Conservation (phyloP, 805 yeast genomes). For the Diddensiella caesifluorescens region DNA sequence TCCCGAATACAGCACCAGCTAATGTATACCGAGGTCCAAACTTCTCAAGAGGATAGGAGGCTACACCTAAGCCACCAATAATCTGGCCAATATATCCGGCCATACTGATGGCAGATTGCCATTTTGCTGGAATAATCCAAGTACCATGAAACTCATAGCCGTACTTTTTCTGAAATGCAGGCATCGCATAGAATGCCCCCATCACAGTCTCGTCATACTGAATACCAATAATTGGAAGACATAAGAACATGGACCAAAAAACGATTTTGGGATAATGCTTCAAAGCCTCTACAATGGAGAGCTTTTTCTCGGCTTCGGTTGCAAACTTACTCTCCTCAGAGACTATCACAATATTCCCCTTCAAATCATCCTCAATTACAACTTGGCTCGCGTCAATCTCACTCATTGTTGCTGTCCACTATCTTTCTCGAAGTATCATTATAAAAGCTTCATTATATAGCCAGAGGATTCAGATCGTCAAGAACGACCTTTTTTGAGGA, state of each 20-base stretch:
- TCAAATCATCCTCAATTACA: neutral
- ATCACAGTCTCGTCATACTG: slow-evolving; percentile 42
- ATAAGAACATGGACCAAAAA: slow-evolving; percentile 43
- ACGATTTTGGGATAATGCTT: slow-evolving; percentile 43
- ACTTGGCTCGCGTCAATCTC: neutral
- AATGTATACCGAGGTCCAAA: slow-evolving; percentile 11
- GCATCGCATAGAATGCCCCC: slow-evolving; percentile 41
- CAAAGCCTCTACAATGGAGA: slow-evolving; percentile 31
- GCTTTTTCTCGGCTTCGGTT: slow-evolving; percentile 1
- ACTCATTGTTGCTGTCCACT: neutral
- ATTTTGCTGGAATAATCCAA: slow-evolving; percentile 33
- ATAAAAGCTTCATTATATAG: neutral
- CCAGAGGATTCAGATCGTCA: neutral
- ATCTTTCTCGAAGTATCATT: neutral
- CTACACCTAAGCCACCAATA: slow-evolving; percentile 29
- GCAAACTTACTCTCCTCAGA: slow-evolving; percentile 3
- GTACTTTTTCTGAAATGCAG: slow-evolving; percentile 39
- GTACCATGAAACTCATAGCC: slow-evolving; percentile 29
- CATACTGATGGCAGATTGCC: slow-evolving; percentile 42
- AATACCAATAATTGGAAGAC: slow-evolving; percentile 44
- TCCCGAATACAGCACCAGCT: slow-evolving; percentile 37
- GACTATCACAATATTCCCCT: slow-evolving; percentile 4
- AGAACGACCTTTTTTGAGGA: neutral
- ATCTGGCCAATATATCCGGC: slow-evolving; percentile 45
- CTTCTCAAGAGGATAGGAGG: slow-evolving; percentile 5